Conservation (phyloP, 164 flowering plant species). For the Annona cherimola region DNA sequence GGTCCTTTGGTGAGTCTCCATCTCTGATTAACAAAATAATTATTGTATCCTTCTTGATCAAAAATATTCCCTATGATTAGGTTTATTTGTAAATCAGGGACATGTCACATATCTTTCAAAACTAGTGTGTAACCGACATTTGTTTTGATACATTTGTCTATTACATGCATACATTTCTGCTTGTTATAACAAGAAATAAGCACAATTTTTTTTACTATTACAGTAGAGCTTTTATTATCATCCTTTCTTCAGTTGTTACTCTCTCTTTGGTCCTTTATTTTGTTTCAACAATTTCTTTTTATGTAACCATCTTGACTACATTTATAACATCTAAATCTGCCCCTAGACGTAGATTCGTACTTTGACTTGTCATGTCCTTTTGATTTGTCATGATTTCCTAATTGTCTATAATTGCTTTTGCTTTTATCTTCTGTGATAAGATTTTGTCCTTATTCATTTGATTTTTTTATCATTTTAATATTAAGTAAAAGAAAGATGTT, state of each 20-base stretch:
- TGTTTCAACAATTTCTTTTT: neutral
- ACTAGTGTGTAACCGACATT: neutral
- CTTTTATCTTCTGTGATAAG: neutral
- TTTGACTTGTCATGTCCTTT: too few species aligned
- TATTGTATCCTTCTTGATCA: neutral
- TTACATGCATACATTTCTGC: too few species aligned
- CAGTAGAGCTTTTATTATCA: neutral
- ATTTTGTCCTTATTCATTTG: neutral
- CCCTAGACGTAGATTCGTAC: neutral
- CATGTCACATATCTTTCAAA: neutral
- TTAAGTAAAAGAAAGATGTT: too few species aligned
- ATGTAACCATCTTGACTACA: too few species aligned
- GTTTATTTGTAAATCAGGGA: neutral
- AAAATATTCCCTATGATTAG: neutral
- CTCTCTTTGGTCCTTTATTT: neutral
- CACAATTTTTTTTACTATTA: too few species aligned
- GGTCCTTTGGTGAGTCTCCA: slow-evolving; percentile 2
- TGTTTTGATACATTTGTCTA: neutral
- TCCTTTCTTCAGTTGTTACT: neutral
- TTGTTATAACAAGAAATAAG: neutral
- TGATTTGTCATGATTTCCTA: neutral
- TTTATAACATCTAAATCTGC: too few species aligned
- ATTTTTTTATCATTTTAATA: too few species aligned
- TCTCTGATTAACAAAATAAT: neutral
- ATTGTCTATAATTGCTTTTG: neutral